These are phyloP conservation scores for Zygosaccharomyces pseudorouxii DNA, from an alignment of 805 yeast species.

Conservation along the genomic window DNA sequence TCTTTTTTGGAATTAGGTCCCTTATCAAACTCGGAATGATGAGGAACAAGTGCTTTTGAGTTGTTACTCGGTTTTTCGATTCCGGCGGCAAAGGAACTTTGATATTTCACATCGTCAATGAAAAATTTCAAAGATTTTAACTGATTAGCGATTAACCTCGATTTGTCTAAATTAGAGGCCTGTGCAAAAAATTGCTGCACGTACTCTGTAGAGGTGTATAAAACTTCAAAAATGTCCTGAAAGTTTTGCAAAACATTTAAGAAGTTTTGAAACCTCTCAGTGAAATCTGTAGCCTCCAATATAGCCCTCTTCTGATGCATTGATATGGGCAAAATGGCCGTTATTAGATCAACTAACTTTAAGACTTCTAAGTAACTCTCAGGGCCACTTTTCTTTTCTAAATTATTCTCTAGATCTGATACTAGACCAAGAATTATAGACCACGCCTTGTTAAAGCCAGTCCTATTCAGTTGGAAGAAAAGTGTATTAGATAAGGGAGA, in stretches of 20 bases:
- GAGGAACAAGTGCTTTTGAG: background rate
- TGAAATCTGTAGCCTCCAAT: constrained; percentile 34
- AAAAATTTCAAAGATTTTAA: constrained; percentile 47
- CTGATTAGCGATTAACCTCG: constrained; percentile 52
- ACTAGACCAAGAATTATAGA: constrained; percentile 22
- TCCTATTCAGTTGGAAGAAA: constrained; percentile 48
- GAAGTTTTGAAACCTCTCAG: constrained; percentile 36
- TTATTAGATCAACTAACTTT: constrained; percentile 42
- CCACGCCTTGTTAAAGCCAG: constrained; percentile 46
- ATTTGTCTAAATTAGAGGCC: constrained; percentile 49
- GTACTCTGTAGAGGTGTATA: constrained; percentile 32
- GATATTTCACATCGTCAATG: constrained; percentile 43
- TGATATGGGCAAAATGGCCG: constrained; percentile 51
- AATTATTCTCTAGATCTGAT: constrained; percentile 22
- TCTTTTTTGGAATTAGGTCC: constrained; percentile 21
- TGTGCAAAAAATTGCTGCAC: constrained; percentile 47
- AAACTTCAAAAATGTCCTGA: constrained; percentile 39
- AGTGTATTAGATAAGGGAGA: constrained; percentile 59
- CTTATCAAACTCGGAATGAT: background rate
- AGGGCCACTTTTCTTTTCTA: constrained; percentile 16
- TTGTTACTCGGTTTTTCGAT: background rate
- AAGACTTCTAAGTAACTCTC: constrained; percentile 20
- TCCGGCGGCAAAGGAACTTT: constrained; percentile 1
- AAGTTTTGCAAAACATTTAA: constrained; percentile 35
- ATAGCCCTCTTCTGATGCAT: constrained; percentile 39